Evolutionary conservation across 2,329 filamentous ascomycete species (phyloP), one percentile per base, ranked within the genome.

Genomic region (Gremmenia infestans): DNA sequence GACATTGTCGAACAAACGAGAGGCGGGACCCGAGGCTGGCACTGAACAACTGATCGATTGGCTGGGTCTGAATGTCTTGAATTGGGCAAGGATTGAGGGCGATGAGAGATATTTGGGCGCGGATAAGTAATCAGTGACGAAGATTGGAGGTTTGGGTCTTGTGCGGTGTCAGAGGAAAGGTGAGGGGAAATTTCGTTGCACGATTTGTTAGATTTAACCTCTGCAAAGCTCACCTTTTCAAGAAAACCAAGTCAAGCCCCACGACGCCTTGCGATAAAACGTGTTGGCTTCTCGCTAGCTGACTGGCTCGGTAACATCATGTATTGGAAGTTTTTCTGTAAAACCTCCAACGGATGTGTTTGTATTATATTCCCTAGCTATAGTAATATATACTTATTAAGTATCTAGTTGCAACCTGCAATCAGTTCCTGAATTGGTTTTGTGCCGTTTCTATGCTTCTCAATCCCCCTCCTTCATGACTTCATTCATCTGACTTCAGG

Each of bases 1-100:
- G 94, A 99, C 94, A 99, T 97, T 36, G 25, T 63, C 50, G 51
- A 50, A 22, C 46, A 37, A 51, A 52, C 46, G 14, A 52, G 28
- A 52, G 42, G 19, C 11, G 45, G 32, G 35, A 23, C n/a, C 15
- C 19, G 17, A 28, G 23, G n/a, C 22, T 22, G 22, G 22, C 22
- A 22, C n/a, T 39, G 35, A 42, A 37, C 48, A 52, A 50, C 45
- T 53, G 42, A 53, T 28, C 48, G 51, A 58, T 54, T 55, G 55
- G 53, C 48, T 53, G 43, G 4, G 48, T 52, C 7, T 51, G 11
- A 37, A n/a, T 22, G 14, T 47, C 15, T 8, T 22, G 45, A n/a
- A 15, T 47, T 28, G n/a, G n/a, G 14, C 23, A 47, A 25, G 5
- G 23, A 19, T 22, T 15, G 19, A 40, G 14, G 14, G 37, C 37